Base-by-base conservation (phyloP, 805 yeast genomes). In the Saccharomyces jurei region DNA sequence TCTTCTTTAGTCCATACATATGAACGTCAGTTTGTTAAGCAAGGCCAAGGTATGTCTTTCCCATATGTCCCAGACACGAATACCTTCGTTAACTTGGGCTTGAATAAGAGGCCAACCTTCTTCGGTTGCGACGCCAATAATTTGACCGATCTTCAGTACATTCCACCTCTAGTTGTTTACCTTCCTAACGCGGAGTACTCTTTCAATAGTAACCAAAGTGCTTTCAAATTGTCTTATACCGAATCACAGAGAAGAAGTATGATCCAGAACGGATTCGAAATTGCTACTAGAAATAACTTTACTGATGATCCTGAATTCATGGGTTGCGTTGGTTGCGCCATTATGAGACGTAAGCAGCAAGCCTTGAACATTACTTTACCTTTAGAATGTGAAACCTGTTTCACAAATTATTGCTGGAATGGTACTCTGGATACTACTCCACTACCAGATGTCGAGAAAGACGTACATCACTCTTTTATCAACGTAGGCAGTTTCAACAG, bases 281-380 rank as follows among this genome's bases (percentile, higher is more conserved):
- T 81, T 21, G 79, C 84, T n/a, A 77, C 90, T 1, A 78, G 85
- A 63, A 75, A 77, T 56, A 88, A 87, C 67, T 70, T 81, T 48
- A 84, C 95, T 6, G 65, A 84, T 26, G 95, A 87, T 61, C 68
- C 74, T 9, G 81, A 85, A 46, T 89, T 88, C 83, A 73, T 81
- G 51, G 79, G 83, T 9, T 89, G 96, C 74, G 78, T 89, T 50
- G 87, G 87, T 2, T 89, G 96, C 75, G 96, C 95, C 8, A 78
- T 89, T 47, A 77, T 89, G 58, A 84, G 87, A 71, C 81, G 96
- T 66, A 80, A 85, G 49, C 84, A 84, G 63, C 94, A 89, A 71
- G 78, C 91, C 64, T 71, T 77, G 44, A 83, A 83, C 46, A 69
- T 76, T 47, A 75, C 79, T 25, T 85, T 86, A 55, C 70, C 76